Evolutionary conservation across 257 asterid species (phyloP).

Genomic region (Ehretia macrophylla): DNA sequence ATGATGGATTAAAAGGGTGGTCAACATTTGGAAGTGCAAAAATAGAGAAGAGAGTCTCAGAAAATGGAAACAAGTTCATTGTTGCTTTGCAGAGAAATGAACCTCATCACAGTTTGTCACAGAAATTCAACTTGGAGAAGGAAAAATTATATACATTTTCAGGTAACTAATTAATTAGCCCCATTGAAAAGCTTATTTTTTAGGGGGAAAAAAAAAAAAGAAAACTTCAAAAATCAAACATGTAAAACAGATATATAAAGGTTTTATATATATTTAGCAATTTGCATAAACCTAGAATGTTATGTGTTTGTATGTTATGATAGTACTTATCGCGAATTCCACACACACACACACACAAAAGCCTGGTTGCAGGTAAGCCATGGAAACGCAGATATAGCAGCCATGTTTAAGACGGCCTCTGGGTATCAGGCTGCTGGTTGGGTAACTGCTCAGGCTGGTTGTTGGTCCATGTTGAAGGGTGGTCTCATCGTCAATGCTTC

Average conservation of each 20-base stretch:
- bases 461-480: constrained; percentile 30
- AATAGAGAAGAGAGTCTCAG: constrained; percentile 19
- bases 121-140: constrained; percentile 29
- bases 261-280: neutral
- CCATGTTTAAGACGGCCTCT: constrained; percentile 30
- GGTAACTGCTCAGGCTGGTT: constrained; percentile 31
- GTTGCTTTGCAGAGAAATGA: constrained; percentile 34
- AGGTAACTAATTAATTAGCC: too few relatives aligned
- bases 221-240: too few relatives aligned
- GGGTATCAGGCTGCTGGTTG: constrained; percentile 35
- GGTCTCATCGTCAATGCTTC: constrained; percentile 40
- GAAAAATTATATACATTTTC: constrained; percentile 51
- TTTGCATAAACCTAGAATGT: neutral
- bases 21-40: constrained; percentile 28
- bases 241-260: neutral
- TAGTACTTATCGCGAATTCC: too few relatives aligned
- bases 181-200: too few relatives aligned
- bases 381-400: constrained; percentile 37
- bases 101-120: constrained; percentile 34
- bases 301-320: constrained; percentile 7
- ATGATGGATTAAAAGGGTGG: constrained; percentile 59
- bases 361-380: constrained; percentile 69
- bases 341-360: constrained; percentile 14
- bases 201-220: neutral
- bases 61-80: constrained; percentile 44